phyloP scores from a whole-genome alignment of 2,329 filamentous ascomycete genomes.

The Fusarium keratoplasticum region DNA sequence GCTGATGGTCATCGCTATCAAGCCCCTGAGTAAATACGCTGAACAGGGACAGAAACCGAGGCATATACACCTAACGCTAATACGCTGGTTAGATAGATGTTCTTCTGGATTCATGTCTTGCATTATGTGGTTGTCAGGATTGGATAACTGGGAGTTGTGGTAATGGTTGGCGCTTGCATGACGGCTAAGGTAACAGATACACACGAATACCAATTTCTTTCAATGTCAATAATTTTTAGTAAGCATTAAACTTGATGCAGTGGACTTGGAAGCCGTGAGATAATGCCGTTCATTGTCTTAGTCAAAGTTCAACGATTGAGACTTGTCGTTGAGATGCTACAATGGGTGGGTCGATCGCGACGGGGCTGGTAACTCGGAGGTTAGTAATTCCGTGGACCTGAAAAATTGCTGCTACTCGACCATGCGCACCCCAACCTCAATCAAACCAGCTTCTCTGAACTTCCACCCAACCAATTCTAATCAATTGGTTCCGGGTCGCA shows the following conservation, averaged over 20 bases:
- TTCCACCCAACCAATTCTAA: slow-evolving; percentile 37
- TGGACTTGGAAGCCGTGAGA: not conserved
- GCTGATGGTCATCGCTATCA: slow-evolving; percentile 10
- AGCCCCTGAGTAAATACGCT: not conserved
- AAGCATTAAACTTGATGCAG: not conserved
- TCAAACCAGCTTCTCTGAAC: slow-evolving; percentile 23
- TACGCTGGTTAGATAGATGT: slow-evolving; percentile 17
- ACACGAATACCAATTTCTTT: slow-evolving; percentile 36
- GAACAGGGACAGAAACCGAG: not conserved
- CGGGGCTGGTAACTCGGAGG: not conserved
- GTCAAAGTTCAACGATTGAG: not conserved
- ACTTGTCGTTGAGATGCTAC: not conserved
- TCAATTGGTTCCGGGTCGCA: slow-evolving; percentile 41
- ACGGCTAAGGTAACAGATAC: slow-evolving; percentile 31
- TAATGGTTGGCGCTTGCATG: slow-evolving; percentile 24
- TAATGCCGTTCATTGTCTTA: not conserved
- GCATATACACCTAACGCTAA: not conserved
- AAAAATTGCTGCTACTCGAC: slow-evolving; percentile 38
- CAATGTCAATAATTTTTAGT: not conserved
- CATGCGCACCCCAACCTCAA: slow-evolving; percentile 21
- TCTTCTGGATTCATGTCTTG: slow-evolving; percentile 29
- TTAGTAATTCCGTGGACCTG: slow-evolving; percentile 26
- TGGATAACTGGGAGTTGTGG: slow-evolving; percentile 25
- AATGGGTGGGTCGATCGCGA: not conserved
- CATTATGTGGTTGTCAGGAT: slow-evolving; percentile 26